Base-by-base conservation (phyloP, 208 protist genomes). In the Acanthamoeba healyi region DNA sequence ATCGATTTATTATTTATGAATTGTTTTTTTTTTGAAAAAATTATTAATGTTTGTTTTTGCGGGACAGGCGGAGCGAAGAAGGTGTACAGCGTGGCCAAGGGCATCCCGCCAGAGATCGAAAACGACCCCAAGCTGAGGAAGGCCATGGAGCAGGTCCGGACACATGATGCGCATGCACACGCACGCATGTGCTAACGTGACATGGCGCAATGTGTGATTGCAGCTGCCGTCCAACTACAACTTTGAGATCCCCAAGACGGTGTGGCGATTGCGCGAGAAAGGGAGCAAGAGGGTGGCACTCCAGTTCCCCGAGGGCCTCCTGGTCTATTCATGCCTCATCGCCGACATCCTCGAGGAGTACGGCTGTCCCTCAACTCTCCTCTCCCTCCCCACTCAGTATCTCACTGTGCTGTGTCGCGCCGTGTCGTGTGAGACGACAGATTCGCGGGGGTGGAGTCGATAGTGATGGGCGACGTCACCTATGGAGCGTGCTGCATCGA, bases 401-500 rank as follows among this genome's bases (percentile, higher is more conserved):
- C 51, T 58, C 17, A 58, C 51, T 49, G 44, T 49, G 44, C 44
- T 4, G 44, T 49, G 7, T 4, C 12, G 44, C 44, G 44, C 12
- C 12, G 44, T 67, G 58, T 7, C 5, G 26, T 67, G 22, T 70
- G 61, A 29, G 61, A n/a, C 26, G 40, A 56, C 40, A 96, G 95
- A 12, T 98, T 98, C 84, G 77, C 95, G 9, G 97, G 97, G 10
- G 98, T 98, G 0, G 98, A 99, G 88, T 98, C 98, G 92, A 97
- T 99, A 14, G 99, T 99, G 86, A 97, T 99, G 84, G 99, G 99
- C 49, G 99, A 99, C 95, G 99, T 99, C 19, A 99, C 99, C 0
- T 99, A 99, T 96, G 99, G 99, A 24, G 99, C 99, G 15, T 99
- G 99, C 96, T 99, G 99, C 95, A 98, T 99, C 22, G 99, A 99